Evolutionary conservation across 768 basidiomycete genomes (phyloP).

Genomic region (Leucosporidium creatinivorum): DNA sequence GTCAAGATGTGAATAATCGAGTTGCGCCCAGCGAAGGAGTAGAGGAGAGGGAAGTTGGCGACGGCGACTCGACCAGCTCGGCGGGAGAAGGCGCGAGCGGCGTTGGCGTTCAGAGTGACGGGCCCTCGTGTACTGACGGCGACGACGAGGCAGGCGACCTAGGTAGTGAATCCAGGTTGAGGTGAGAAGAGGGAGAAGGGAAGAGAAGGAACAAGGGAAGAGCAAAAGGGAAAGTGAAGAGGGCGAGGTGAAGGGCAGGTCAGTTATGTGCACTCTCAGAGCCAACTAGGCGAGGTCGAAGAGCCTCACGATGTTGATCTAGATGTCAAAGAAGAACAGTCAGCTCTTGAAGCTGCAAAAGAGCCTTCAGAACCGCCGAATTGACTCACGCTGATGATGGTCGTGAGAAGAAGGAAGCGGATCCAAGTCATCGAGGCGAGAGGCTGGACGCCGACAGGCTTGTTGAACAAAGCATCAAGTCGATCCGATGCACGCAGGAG

Average conservation of each 20-base stretch:
- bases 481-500: conserved; percentile 1
- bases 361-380: too few species aligned
- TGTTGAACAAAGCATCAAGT: conserved; percentile 1
- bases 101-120: background rate
- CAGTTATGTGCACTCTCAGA: too few species aligned
- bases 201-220: too few species aligned
- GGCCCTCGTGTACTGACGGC: background rate
- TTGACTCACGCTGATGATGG: conserved; percentile 11
- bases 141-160: background rate
- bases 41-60: conserved; percentile 21
- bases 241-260: too few species aligned
- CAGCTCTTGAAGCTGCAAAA: too few species aligned
- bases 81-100: conserved; percentile 14
- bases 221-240: too few species aligned
- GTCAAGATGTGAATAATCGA: conserved; percentile 13
- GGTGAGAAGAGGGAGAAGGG: too few species aligned
- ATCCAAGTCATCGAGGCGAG: conserved; percentile 6
- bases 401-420: background rate
- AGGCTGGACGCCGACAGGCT: background rate
- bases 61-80: conserved; percentile 22
- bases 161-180: background rate
- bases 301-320: too few species aligned
- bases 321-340: too few species aligned
- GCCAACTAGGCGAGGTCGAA: too few species aligned
- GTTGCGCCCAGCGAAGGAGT: conserved; percentile 20